Evolutionary conservation across 129 eudicot genomes (phyloP).

Genomic region (Mikania micrantha): DNA sequence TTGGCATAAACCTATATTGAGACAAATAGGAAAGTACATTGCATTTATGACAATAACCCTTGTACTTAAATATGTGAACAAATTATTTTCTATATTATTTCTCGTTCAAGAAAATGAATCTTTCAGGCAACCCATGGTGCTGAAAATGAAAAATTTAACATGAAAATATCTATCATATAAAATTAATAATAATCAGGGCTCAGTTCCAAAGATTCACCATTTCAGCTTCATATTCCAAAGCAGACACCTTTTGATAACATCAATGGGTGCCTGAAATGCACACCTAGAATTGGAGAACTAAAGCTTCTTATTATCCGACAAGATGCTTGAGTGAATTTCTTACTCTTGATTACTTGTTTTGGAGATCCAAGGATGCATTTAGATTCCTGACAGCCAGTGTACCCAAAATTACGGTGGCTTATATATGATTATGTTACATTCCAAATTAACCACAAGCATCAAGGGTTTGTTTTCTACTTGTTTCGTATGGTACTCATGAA

Average conservation of each 20-base stretch:
- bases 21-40: not conserved
- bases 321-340: constrained; percentile 37
- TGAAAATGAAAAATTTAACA: not conserved
- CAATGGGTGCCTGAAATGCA: constrained; percentile 33
- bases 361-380: constrained; percentile 66
- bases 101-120: not conserved
- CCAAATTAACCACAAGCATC: not conserved
- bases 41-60: not conserved
- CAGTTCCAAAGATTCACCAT: constrained; percentile 37
- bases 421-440: not conserved
- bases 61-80: not conserved
- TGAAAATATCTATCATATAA: constrained; percentile 1
- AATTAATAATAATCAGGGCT: constrained; percentile 6
- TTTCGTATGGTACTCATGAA: not conserved
- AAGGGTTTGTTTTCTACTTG: not conserved
- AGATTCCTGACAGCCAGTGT: constrained; percentile 61
- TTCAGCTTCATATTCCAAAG: constrained; percentile 51
- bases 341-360: constrained; percentile 40
- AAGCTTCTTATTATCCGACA: constrained; percentile 29
- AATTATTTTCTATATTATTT: not conserved
- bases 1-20: not conserved
- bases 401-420: constrained; percentile 29
- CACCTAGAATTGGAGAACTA: constrained; percentile 37
- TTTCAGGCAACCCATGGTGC: not conserved
- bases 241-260: constrained; percentile 39